Percentiles rank a stretch among this genome's conserved stretches.
phyloP scores from a whole-genome alignment of 495 filamentous ascomycete genomes.

The Cladorrhinum samala region DNA sequence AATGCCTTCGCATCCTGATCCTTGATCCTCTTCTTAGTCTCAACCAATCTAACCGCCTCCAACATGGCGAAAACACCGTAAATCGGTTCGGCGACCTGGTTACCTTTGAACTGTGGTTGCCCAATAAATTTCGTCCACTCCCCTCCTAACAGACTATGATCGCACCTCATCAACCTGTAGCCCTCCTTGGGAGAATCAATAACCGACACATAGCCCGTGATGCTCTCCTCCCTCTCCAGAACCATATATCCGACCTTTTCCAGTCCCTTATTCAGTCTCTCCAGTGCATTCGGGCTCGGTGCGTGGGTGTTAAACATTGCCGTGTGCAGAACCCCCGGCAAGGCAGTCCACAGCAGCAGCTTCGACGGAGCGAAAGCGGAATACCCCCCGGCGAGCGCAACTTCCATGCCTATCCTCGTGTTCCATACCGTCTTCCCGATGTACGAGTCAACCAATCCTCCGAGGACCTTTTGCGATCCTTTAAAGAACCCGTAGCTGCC shows the following conservation, averaged over 20 bases:
- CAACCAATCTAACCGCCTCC: slow-evolving; percentile 79
- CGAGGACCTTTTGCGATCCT: slow-evolving; percentile 46
- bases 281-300: slow-evolving; percentile 43
- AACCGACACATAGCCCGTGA: slow-evolving; percentile 89
- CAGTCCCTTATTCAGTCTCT: slow-evolving; percentile 59
- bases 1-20: slow-evolving; percentile 71
- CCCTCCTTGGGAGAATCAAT: slow-evolving; percentile 62
- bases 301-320: slow-evolving; percentile 67
- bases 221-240: slow-evolving; percentile 71
- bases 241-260: slow-evolving; percentile 50
- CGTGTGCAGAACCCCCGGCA: slow-evolving; percentile 68
- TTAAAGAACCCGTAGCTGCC: slow-evolving; percentile 61
- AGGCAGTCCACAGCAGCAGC: slow-evolving; percentile 52
- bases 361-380: slow-evolving; percentile 61
- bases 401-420: slow-evolving; percentile 64
- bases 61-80: slow-evolving; percentile 91
- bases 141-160: slow-evolving; percentile 91
- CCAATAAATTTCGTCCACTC: slow-evolving; percentile 65
- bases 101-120: slow-evolving; percentile 29
- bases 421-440: slow-evolving; percentile 59
- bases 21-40: slow-evolving; percentile 45
- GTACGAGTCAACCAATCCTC: slow-evolving; percentile 43
- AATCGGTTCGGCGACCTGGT: slow-evolving; percentile 68
- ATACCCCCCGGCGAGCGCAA: slow-evolving; percentile 57
- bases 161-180: slow-evolving; percentile 83